phyloP scores from a whole-genome alignment of 352 stramenopile species.

The Phytophthora pistaciae region DNA sequence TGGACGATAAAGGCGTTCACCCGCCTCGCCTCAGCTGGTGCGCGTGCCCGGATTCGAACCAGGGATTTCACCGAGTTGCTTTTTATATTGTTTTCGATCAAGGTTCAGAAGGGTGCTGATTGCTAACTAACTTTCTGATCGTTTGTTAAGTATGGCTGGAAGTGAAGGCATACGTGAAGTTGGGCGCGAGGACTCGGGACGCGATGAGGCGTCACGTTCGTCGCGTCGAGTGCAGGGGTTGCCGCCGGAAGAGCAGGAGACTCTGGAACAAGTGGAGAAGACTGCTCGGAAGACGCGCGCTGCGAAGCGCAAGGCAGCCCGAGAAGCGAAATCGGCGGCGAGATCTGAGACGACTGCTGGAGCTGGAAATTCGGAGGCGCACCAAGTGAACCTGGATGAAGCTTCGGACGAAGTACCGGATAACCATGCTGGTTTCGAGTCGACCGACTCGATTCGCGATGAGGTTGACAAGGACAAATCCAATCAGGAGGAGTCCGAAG shows the following conservation, averaged over 20 bases:
- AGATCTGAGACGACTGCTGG: neutral
- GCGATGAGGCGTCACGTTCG: neutral
- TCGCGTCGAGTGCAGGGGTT: neutral
- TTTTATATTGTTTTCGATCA: neutral
- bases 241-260: neutral
- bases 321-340: neutral
- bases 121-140: neutral
- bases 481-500: neutral
- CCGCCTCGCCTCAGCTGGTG: slow-evolving; percentile 2
- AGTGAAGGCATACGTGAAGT: neutral
- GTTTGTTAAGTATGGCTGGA: neutral
- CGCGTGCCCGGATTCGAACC: slow-evolving; percentile 3
- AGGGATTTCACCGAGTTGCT: slow-evolving; percentile 3
- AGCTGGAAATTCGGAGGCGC: neutral
- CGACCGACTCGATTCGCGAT: neutral
- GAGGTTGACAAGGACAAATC: neutral
- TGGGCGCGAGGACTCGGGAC: neutral
- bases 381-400: neutral
- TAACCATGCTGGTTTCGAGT: neutral
- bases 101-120: neutral
- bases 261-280: neutral
- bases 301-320: neutral
- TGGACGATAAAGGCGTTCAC: too few species aligned
- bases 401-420: neutral
- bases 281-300: neutral